Percentiles rank a stretch among this genome's conserved stretches.
These are phyloP conservation scores for Globisporangium paddicum DNA, from an alignment of 352 stramenopile species.

Conservation along the genomic window DNA sequence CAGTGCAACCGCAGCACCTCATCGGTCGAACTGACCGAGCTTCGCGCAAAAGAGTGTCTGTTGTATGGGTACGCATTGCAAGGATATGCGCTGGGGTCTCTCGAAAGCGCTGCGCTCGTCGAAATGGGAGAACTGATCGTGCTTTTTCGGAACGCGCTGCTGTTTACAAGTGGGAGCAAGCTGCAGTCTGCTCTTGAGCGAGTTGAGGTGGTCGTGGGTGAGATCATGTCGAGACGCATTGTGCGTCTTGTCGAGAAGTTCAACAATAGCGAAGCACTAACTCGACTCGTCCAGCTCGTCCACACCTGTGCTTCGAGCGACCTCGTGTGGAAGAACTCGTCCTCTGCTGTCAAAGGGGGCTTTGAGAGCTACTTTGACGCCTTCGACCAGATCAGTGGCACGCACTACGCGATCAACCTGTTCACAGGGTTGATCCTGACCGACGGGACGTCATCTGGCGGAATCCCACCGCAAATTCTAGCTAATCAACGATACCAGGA, in stretches of 20 bases:
- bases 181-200: background rate
- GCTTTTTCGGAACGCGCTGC: constrained; percentile 29
- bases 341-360: background rate
- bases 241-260: background rate
- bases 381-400: constrained; percentile 10
- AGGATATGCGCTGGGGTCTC: constrained; percentile 16
- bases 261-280: background rate
- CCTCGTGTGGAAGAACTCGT: constrained; percentile 7
- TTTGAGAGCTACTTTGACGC: constrained; percentile 31
- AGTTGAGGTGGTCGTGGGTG: constrained; percentile 8
- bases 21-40: constrained; percentile 8
- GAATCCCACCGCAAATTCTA: constrained; percentile 30
- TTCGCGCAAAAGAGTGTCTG: constrained; percentile 34
- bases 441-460: constrained; percentile 28
- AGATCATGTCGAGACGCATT: constrained; percentile 31
- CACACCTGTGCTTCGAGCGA: constrained; percentile 14
- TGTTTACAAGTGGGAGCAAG: constrained; percentile 1
- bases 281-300: constrained; percentile 18
- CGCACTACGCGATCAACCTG: constrained; percentile 39
- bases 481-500: constrained; percentile 19
- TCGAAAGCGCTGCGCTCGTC: constrained; percentile 1
- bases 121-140: constrained; percentile 45
- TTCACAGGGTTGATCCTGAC: constrained; percentile 35
- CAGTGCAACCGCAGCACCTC: background rate
- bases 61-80: constrained; percentile 41